Evolutionary conservation across 2,329 filamentous ascomycete genomes (phyloP).

Genomic region (Penicillium verrucosum): DNA sequence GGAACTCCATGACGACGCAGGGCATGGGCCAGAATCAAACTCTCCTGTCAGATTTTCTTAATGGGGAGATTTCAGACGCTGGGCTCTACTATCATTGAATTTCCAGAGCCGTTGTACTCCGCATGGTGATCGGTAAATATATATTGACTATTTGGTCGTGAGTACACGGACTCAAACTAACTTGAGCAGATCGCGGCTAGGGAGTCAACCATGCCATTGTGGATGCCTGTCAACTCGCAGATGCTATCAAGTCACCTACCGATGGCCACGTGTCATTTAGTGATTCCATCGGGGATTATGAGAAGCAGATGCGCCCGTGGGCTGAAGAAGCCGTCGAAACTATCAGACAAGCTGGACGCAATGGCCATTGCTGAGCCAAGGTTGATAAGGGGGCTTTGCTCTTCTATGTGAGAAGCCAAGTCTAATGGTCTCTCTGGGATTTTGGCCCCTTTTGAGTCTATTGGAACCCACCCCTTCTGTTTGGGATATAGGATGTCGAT

Average conservation of each 20-base stretch:
- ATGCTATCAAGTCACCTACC: background rate
- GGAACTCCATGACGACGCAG: too few species aligned
- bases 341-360: background rate
- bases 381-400: background rate
- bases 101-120: too few species aligned
- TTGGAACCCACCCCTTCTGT: too few species aligned
- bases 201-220: background rate
- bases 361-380: background rate
- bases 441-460: too few species aligned
- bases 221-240: background rate
- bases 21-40: too few species aligned
- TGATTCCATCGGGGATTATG: background rate
- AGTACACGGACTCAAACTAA: too few species aligned
- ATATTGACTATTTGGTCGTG: too few species aligned
- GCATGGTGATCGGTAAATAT: too few species aligned
- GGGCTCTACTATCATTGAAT: too few species aligned
- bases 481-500: too few species aligned
- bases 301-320: background rate
- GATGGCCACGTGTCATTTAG: background rate
- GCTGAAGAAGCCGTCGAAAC: background rate
- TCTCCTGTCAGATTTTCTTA: background rate
- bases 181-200: too few species aligned
- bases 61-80: background rate
- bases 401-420: background rate
- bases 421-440: background rate